Conservation (phyloP, 352 stramenopile genomes). For the Phytopythium boreale region DNA sequence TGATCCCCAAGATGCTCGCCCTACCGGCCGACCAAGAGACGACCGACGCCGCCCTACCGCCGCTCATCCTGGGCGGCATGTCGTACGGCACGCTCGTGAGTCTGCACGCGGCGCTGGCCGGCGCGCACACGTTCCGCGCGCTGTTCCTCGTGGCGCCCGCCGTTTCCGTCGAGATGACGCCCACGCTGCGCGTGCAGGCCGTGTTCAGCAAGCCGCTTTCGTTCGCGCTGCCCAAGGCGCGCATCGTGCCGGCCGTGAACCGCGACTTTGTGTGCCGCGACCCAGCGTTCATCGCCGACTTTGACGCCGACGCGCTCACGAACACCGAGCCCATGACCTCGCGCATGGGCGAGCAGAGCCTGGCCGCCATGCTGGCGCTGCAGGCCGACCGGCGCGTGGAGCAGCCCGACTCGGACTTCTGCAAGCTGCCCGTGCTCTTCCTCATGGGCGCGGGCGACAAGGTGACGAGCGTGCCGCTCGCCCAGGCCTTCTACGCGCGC, state of each 20-base stretch:
- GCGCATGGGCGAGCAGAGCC: slow-evolving; percentile 39
- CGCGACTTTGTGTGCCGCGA: slow-evolving; percentile 23
- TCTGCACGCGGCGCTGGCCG: slow-evolving; percentile 25
- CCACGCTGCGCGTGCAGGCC: slow-evolving; percentile 15
- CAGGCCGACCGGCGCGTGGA: slow-evolving; percentile 28
- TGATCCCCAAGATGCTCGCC: slow-evolving; percentile 24
- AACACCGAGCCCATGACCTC: slow-evolving; percentile 34
- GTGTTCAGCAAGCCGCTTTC: slow-evolving; percentile 19
- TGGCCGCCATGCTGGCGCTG: slow-evolving; percentile 32
- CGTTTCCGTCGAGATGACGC: slow-evolving; percentile 20
- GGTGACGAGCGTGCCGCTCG: slow-evolving; percentile 43
- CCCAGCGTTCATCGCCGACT: slow-evolving; percentile 22
- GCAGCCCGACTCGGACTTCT: slow-evolving; percentile 24
- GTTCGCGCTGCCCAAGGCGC: slow-evolving; percentile 16
- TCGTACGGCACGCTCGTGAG: slow-evolving; percentile 33
- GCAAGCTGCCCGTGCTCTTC: slow-evolving; percentile 25
- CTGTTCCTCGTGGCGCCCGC: slow-evolving; percentile 24
- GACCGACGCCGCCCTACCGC: slow-evolving; percentile 5
- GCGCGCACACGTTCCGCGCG: slow-evolving; percentile 18
- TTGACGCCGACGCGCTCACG: slow-evolving; percentile 25
- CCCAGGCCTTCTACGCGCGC: slow-evolving; percentile 39
- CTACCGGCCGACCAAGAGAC: not conserved
- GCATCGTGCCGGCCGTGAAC: slow-evolving; percentile 29
- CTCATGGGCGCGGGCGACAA: slow-evolving; percentile 50
- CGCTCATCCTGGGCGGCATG: slow-evolving; percentile 22